Evolutionary conservation across 2,329 filamentous ascomycete genomes (phyloP).

Genomic region (Pyricularia grisea): DNA sequence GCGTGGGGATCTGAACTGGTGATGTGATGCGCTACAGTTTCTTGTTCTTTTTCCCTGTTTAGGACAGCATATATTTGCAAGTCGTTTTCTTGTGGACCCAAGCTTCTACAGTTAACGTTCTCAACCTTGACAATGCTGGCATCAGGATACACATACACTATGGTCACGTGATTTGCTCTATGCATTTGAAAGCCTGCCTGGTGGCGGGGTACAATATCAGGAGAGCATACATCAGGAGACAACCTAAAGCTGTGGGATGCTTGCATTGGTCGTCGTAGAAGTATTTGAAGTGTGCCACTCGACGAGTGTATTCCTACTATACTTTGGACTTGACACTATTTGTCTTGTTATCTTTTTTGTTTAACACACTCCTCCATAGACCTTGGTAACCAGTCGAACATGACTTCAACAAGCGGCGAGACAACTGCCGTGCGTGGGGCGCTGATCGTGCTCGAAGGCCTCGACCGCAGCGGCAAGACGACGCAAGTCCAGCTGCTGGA

Average conservation of each 20-base stretch:
- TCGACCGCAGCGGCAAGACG: slow-evolving; percentile 87
- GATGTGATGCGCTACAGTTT: background rate
- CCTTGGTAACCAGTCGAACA: background rate
- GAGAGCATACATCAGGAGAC: background rate
- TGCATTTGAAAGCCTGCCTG: background rate
- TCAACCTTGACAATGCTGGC: background rate
- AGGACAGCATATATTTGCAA: background rate
- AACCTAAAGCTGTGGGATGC: background rate
- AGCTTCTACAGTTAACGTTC: background rate
- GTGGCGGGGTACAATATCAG: background rate
- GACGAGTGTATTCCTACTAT: background rate
- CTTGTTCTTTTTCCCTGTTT: background rate
- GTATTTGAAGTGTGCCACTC: background rate
- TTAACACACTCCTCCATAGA: background rate
- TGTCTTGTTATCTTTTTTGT: background rate
- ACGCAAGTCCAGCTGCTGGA: slow-evolving; percentile 72
- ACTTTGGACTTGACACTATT: too few species aligned
- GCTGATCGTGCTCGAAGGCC: slow-evolving; percentile 76
- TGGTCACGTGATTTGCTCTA: background rate
- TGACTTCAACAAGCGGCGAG: slow-evolving; percentile 38
- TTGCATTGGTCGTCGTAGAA: background rate
- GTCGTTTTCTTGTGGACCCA: background rate
- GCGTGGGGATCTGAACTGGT: background rate
- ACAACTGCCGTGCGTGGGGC: slow-evolving; percentile 47
- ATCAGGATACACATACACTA: background rate